Evolutionary conservation across 495 filamentous ascomycete species (phyloP).

Genomic region (Annulohypoxylon maeteangense): DNA sequence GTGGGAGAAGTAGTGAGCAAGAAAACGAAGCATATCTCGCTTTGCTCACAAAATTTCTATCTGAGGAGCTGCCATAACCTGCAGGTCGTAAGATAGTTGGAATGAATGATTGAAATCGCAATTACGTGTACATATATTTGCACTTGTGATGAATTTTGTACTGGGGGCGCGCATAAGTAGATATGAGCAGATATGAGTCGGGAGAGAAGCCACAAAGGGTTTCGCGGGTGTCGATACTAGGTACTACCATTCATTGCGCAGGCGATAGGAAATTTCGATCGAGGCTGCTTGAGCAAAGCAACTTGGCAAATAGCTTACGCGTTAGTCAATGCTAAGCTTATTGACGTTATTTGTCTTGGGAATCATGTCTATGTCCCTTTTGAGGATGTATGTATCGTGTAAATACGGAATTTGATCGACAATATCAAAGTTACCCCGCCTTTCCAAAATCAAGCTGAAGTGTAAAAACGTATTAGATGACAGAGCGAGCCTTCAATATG

Average conservation of each 20-base stretch:
- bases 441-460: background rate
- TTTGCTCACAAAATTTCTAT: background rate
- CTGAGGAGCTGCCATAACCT: background rate
- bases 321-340: conserved; percentile 9
- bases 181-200: conserved; percentile 7
- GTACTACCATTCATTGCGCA: conserved; percentile 2
- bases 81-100: conserved; percentile 1
- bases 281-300: background rate
- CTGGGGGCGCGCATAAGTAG: background rate
- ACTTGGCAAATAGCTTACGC: conserved; percentile 11
- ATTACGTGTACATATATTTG: conserved; percentile 21
- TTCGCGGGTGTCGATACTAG: conserved; percentile 1
- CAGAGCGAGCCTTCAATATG: background rate
- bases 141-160: background rate
- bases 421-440: background rate
- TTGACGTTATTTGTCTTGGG: conserved; percentile 3
- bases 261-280: background rate
- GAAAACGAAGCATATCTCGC: background rate
- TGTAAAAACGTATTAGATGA: background rate
- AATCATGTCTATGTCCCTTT: background rate
- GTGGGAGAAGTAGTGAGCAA: background rate
- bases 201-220: background rate
- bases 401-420: background rate
- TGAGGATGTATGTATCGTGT: background rate
- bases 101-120: conserved; percentile 1